Conservation (phyloP, 257 asterid genomes). For the Scutellaria baicalensis region DNA sequence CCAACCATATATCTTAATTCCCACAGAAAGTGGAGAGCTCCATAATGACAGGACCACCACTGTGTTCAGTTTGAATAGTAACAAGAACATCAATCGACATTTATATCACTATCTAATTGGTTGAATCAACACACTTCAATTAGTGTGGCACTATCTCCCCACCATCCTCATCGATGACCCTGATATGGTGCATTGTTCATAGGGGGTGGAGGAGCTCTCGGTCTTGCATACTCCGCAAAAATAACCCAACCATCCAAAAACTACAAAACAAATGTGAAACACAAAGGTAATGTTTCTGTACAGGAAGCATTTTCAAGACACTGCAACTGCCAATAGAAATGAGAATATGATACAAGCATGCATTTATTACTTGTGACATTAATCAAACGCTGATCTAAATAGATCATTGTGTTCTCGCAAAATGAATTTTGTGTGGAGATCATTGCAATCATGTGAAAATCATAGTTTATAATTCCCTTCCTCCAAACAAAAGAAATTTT, state of each 20-base stretch:
- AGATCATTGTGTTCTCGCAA: no score
- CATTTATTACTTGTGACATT: background rate
- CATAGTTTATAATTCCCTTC: background rate
- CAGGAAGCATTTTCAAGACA: background rate
- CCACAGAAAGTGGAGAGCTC: background rate
- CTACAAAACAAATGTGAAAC: constrained; percentile 23
- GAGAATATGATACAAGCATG: background rate
- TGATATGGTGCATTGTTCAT: constrained; percentile 23
- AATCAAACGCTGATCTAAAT: no score
- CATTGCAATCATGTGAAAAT: background rate
- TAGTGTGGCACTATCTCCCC: background rate
- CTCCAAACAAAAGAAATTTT: background rate
- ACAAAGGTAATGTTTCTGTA: background rate
- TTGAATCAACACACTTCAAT: background rate
- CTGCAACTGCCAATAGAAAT: no score
- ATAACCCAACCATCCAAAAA: constrained; percentile 86
- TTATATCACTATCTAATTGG: background rate
- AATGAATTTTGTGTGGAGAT: background rate
- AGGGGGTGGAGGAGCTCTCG: constrained; percentile 48
- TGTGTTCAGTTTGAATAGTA: background rate
- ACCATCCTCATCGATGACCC: constrained; percentile 14
- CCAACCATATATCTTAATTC: background rate
- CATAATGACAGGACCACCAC: background rate
- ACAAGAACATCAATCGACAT: background rate
- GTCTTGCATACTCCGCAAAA: constrained; percentile 79